Evolutionary conservation across 169 alveolate species (phyloP).

Genomic region (Prorocentrum cordatum): DNA sequence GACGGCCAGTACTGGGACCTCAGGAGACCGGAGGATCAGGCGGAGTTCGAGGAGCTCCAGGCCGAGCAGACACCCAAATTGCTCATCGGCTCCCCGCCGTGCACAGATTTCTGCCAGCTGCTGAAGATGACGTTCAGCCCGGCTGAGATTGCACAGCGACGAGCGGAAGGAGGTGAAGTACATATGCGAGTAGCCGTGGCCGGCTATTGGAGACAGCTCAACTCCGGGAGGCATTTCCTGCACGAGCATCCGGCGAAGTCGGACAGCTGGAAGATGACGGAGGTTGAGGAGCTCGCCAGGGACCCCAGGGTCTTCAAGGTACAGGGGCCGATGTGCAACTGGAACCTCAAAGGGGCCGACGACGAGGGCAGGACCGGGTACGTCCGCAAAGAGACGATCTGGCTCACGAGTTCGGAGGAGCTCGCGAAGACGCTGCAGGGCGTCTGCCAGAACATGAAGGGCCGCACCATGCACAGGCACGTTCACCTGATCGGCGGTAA

Average conservation of each 20-base stretch:
- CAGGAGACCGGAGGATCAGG: not conserved
- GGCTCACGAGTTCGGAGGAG: not conserved
- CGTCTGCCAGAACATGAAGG: not conserved
- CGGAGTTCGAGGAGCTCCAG: not conserved
- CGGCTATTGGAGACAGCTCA: not conserved
- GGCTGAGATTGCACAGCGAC: no score
- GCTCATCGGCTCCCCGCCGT: not conserved
- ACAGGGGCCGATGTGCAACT: not conserved
- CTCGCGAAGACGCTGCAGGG: not conserved
- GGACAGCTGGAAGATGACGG: not conserved
- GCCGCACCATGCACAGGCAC: not conserved
- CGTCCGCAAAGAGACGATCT: not conserved
- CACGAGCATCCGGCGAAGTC: slow-evolving; percentile 13
- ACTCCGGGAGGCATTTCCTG: no score
- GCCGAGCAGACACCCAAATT: not conserved
- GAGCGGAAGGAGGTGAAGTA: not conserved
- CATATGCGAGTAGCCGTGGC: not conserved
- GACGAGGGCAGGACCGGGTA: not conserved
- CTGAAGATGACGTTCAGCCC: not conserved
- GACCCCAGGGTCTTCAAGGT: not conserved
- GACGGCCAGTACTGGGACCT: not conserved
- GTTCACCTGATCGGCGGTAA: not conserved
- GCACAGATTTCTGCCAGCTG: not conserved
- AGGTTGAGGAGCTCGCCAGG: not conserved
- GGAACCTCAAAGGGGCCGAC: not conserved